Base-by-base conservation (phyloP, 257 asterid genomes). In the Solanum pennellii region DNA sequence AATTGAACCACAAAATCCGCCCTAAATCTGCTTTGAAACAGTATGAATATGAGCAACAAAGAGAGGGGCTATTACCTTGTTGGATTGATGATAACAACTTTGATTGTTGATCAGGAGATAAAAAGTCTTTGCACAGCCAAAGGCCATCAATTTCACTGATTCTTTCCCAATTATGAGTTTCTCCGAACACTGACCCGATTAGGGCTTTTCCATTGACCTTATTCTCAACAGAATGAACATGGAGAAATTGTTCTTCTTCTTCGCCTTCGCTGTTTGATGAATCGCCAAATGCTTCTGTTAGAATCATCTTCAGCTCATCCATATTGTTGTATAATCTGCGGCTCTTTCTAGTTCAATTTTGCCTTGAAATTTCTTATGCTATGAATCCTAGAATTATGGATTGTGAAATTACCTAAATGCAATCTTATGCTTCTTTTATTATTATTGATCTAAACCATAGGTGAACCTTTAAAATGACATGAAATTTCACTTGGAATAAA, bases 271-370 rank as follows among this genome's bases (percentile, higher is more conserved):
- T 91, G 42, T 92, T 94, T 29, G 96, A 93, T 76, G 95, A 91
- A 60, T 94, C 98, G 83, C 99, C 98, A 56, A 96, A 96, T 10
- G 94, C 97, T 83, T 94, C 93, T 87, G 88, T 90, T 76, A 96
- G 92, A 86, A 94, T 56, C 87, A 77, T 89, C 87, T 88, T 89
- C 86, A 92, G 76, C 88, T 92, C 93, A n/a, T 86, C 93, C 82
- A 62, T 84, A 49, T 37, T 76, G 56, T 60, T 65, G 3, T 45
- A 25, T 23, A 83, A 76, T 74, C 15, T 65, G 35, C 21, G 23
- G 9, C 42, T 33, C 69, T 18, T 68, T 23, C 21, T 21, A n/a
- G 0, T n/a, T 76, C 37, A 76, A 42, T 76, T 41, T 12, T 42
- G 59, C 83, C 68, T 59, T 52, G 62, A 52, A 52, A 52, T 2